Evolutionary conservation across 148 eudicot species (phyloP).

Genomic region (Salicornia ramosissima): DNA sequence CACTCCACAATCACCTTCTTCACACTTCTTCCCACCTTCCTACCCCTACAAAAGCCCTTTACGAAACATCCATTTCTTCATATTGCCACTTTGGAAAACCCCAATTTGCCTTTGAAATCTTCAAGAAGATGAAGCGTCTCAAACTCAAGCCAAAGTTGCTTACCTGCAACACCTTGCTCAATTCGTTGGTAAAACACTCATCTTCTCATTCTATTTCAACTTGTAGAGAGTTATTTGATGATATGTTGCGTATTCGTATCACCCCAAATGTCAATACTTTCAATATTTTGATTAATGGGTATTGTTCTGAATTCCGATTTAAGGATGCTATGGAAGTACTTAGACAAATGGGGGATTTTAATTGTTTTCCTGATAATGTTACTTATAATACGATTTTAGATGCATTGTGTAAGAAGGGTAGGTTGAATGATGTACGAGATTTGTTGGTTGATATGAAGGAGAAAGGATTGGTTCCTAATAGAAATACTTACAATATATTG

Average conservation of each 20-base stretch:
- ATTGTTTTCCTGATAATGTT: slow-evolving; percentile 56
- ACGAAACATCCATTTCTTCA: slow-evolving; percentile 52
- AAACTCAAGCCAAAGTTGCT: slow-evolving; percentile 39
- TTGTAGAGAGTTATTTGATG: slow-evolving; percentile 48
- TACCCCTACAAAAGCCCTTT: slow-evolving; percentile 38
- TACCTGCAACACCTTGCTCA: slow-evolving; percentile 58
- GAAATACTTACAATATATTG: slow-evolving; percentile 64
- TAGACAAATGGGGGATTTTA: slow-evolving; percentile 39
- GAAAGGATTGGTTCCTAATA: slow-evolving; percentile 47
- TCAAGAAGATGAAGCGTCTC: slow-evolving; percentile 64
- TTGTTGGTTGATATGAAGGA: slow-evolving; percentile 68
- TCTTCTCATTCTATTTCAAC: slow-evolving; percentile 29
- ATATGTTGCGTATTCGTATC: slow-evolving; percentile 43
- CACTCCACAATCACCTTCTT: slow-evolving; percentile 52
- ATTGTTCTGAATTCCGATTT: slow-evolving; percentile 50
- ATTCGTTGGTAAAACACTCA: slow-evolving; percentile 50
- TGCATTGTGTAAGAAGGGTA: slow-evolving; percentile 57
- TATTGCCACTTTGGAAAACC: slow-evolving; percentile 51
- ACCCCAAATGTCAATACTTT: slow-evolving; percentile 47
- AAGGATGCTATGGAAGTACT: slow-evolving; percentile 55
- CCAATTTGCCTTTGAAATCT: slow-evolving; percentile 49
- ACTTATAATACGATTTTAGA: slow-evolving; percentile 71
- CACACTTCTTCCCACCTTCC: slow-evolving; percentile 42
- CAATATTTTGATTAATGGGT: slow-evolving; percentile 66
- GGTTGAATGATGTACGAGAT: slow-evolving; percentile 55